These are phyloP conservation scores for Chaetomium cochliodes DNA, from an alignment of 495 filamentous ascomycete species.

Conservation along the genomic window DNA sequence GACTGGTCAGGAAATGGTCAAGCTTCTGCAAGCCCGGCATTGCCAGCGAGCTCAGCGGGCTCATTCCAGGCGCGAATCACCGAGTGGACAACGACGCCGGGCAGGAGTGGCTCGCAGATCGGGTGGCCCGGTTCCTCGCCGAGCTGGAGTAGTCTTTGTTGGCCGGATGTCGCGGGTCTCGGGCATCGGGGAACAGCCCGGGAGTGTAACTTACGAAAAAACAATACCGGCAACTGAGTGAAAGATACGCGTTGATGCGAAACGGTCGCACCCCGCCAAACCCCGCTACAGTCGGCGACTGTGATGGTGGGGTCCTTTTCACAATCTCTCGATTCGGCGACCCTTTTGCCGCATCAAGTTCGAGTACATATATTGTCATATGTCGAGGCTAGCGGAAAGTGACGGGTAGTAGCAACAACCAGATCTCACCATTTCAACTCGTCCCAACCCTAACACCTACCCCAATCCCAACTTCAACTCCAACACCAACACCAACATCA, in stretches of 20 bases:
- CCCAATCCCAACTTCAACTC: neutral
- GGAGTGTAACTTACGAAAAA: neutral
- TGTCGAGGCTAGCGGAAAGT: neutral
- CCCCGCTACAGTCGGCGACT: constrained; percentile 10
- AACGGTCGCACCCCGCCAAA: neutral
- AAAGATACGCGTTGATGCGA: neutral
- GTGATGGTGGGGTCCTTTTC: constrained; percentile 10
- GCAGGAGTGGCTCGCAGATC: constrained; percentile 40
- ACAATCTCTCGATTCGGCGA: constrained; percentile 3
- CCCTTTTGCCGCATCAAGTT: neutral
- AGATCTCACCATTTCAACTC: neutral
- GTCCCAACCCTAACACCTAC: neutral
- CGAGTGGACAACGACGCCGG: constrained; percentile 39
- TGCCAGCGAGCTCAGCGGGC: constrained; percentile 41
- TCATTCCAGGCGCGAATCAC: constrained; percentile 47
- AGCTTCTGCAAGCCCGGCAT: constrained; percentile 38
- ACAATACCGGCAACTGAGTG: neutral
- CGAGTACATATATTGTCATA: neutral
- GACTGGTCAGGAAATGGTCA: constrained; percentile 63
- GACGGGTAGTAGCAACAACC: neutral
- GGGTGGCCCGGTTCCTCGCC: constrained; percentile 41
- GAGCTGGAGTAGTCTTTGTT: constrained; percentile 21
- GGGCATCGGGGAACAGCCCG: neutral
- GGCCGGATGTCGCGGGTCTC: constrained; percentile 7
- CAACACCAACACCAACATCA: constrained; percentile 23